phyloP scores from a whole-genome alignment of 1,284 basidiomycete species.

The Trichosporon inkin region DNA sequence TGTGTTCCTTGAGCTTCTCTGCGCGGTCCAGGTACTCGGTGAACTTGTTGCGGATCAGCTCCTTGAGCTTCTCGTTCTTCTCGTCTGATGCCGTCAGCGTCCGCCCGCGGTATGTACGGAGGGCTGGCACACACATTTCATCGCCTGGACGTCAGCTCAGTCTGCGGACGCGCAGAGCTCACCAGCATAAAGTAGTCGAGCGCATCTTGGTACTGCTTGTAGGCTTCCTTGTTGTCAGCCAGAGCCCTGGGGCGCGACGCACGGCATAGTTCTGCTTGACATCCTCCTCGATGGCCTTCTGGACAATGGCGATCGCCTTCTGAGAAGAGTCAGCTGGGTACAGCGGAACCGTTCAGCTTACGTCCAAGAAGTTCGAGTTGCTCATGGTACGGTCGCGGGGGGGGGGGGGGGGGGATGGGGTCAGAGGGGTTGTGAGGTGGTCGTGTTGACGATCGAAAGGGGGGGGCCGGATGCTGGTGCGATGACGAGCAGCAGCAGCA shows the following conservation, averaged over 20 bases:
- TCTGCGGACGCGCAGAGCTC: conserved; percentile 13
- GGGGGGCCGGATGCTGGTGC: not conserved
- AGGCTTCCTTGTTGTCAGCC: conserved; percentile 62
- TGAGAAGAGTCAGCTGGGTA: conserved; percentile 44
- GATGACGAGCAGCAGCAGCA: conserved; percentile 8
- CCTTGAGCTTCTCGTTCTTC: conserved; percentile 91
- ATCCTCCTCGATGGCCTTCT: conserved; percentile 93
- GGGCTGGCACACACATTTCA: conserved; percentile 62
- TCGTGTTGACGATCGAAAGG: not conserved
- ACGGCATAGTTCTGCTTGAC: conserved; percentile 79
- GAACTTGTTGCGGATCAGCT: conserved; percentile 83
- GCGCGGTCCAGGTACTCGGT: conserved; percentile 89
- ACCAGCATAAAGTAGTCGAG: conserved; percentile 98
- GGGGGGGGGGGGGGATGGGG: not conserved
- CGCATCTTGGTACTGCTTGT: conserved; percentile 89
- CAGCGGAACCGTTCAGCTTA: conserved; percentile 30
- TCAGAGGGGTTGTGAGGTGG: not conserved
- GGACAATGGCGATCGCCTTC: conserved; percentile 93
- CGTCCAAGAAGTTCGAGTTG: conserved; percentile 56
- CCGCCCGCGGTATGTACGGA: not conserved
- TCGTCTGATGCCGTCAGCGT: conserved; percentile 61
- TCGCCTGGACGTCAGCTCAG: conserved; percentile 37
- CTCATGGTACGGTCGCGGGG: conserved; percentile 33
- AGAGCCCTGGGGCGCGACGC: conserved; percentile 13
- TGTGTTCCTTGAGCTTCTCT: conserved; percentile 84